Conservation (phyloP, 176 grass and related monocot species). For the Aegilops speltoides region DNA sequence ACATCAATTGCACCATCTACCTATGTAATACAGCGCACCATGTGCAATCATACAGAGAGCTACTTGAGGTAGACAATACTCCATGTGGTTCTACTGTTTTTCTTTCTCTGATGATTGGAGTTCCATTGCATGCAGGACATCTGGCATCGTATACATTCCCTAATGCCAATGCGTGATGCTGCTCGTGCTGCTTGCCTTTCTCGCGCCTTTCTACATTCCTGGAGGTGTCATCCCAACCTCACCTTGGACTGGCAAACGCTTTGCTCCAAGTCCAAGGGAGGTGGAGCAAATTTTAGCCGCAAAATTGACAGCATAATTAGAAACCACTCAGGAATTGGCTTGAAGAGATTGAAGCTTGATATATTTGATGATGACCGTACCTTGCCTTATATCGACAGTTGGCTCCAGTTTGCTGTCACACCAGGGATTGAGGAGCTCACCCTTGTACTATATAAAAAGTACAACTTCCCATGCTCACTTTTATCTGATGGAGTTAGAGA, state of each 20-base stretch:
- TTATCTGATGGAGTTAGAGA: not conserved
- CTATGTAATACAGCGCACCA: not conserved
- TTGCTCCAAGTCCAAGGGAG: not conserved
- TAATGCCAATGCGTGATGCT: conserved; percentile 14
- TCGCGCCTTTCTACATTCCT: conserved; percentile 5
- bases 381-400: not conserved
- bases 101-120: not conserved
- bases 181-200: conserved; percentile 25
- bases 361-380: not conserved
- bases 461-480: conserved; percentile 14
- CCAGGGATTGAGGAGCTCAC: conserved; percentile 7
- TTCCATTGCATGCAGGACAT: conserved; percentile 24
- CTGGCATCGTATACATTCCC: not conserved
- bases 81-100: conserved; percentile 1
- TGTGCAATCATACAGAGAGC: not conserved
- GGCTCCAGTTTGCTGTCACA: not conserved
- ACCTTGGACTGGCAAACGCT: not conserved
- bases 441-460: not conserved
- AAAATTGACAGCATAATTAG: conserved; percentile 5
- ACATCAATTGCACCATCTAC: not conserved
- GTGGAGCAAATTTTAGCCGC: not conserved
- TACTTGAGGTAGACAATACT: not conserved
- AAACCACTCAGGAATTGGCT: conserved; percentile 1
- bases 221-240: conserved; percentile 9
- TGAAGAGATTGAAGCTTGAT: not conserved